Conservation (phyloP, 352 stramenopile species). For the Phytophthora sp. region DNA sequence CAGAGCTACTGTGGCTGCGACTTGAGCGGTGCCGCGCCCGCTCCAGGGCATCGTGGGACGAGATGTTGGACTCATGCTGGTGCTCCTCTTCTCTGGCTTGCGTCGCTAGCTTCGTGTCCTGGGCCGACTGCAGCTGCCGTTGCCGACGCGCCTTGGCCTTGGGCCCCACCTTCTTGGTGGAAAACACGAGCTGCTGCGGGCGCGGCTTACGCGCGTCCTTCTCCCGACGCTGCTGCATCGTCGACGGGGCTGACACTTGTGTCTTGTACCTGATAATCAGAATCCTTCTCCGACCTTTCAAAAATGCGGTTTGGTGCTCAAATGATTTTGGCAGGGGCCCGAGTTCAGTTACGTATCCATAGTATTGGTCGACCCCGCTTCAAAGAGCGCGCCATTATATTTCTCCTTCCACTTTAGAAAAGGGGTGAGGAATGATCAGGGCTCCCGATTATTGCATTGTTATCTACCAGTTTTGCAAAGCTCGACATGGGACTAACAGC, state of each 20-base stretch:
- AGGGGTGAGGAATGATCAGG: too few species aligned
- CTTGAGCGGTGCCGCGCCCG: constrained; percentile 27
- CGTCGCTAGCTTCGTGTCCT: constrained; percentile 7
- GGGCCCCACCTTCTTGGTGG: constrained; percentile 61
- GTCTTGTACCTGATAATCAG: constrained; percentile 2
- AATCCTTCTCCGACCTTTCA: constrained; percentile 28
- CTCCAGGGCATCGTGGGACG: constrained; percentile 13
- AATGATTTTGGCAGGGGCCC: constrained; percentile 20
- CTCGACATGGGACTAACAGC: too few species aligned
- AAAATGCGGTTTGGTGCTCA: constrained; percentile 5
- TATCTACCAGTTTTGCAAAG: too few species aligned
- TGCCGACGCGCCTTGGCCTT: constrained; percentile 38
- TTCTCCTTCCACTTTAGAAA: too few species aligned
- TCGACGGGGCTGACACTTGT: constrained; percentile 3
- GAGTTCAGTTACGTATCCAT: too few species aligned
- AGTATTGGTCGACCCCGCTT: too few species aligned
- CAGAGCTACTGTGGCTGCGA: constrained; percentile 38
- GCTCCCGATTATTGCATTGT: too few species aligned
- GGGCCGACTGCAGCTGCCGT: constrained; percentile 7
- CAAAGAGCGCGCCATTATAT: too few species aligned
- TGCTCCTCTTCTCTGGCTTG: constrained; percentile 20
- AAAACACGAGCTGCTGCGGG: constrained; percentile 64
- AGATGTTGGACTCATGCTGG: constrained; percentile 8
- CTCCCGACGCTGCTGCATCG: constrained; percentile 37
- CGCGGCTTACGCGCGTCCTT: constrained; percentile 33